These are phyloP conservation scores for Kluyveromyces starmeri DNA, from an alignment of 805 yeast genomes.

Conservation along the genomic window DNA sequence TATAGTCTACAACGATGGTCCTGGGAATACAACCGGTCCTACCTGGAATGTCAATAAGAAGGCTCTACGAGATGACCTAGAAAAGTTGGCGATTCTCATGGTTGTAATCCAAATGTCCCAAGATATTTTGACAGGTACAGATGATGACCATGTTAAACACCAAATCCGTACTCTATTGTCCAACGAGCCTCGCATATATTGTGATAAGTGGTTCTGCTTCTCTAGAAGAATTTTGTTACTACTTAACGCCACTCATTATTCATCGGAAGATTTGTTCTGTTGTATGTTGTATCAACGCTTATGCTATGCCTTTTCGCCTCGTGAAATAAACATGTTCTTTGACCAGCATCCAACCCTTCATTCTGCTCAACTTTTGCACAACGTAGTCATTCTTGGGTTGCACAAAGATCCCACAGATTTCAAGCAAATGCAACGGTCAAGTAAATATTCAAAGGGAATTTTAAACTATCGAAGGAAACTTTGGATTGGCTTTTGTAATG, in stretches of 20 bases:
- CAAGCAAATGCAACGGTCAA: neutral
- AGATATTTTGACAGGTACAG: neutral
- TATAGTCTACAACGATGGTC: neutral
- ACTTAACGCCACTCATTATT: neutral
- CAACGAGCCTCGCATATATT: neutral
- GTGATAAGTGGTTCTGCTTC: constrained; percentile 1
- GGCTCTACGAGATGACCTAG: constrained; percentile 7
- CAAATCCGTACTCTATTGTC: neutral
- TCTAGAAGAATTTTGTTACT: neutral
- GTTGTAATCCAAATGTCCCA: constrained; percentile 4
- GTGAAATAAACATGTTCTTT: neutral
- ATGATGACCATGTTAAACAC: neutral
- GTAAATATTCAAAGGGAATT: neutral
- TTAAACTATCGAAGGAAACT: constrained; percentile 8
- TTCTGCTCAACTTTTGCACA: neutral
- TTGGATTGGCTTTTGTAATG: constrained; percentile 6
- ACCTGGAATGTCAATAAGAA: constrained; percentile 3
- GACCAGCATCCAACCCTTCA: constrained; percentile 2
- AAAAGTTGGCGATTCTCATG: constrained; percentile 9
- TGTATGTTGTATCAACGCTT: constrained; percentile 2
- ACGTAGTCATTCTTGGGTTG: constrained; percentile 5
- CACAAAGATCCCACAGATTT: constrained; percentile 7
- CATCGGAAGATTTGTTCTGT: constrained; percentile 3
- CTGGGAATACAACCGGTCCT: neutral
- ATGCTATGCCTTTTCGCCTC: constrained; percentile 1